Evolutionary conservation across 192 early-diverging fungal species (phyloP).

Genomic region (Linnemannia zychae): DNA sequence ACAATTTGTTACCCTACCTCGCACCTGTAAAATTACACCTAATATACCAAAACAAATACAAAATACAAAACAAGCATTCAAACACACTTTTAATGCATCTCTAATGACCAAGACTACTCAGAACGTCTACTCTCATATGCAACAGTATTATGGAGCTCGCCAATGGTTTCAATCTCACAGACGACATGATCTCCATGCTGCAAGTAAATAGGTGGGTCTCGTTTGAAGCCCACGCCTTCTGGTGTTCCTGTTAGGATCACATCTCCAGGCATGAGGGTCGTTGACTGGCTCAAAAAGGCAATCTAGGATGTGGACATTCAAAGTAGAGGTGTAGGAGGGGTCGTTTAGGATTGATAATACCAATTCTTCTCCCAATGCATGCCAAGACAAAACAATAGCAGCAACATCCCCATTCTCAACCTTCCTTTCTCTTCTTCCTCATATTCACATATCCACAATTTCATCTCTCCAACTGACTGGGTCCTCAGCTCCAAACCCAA

Average conservation of each 20-base stretch:
- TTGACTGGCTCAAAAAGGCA: conserved; percentile 72
- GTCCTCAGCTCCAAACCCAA: background rate
- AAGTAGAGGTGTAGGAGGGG: background rate
- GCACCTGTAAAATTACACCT: background rate
- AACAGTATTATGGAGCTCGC: conserved; percentile 60
- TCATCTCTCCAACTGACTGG: background rate
- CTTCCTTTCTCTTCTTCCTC: too few species aligned
- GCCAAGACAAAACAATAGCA: background rate
- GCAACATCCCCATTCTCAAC: too few species aligned
- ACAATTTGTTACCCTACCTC: background rate
- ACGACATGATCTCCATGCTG: conserved; percentile 65
- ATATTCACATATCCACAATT: background rate
- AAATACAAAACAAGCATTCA: background rate
- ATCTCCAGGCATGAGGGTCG: conserved; percentile 68
- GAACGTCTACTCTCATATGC: conserved; percentile 60
- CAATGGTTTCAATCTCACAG: conserved; percentile 68
- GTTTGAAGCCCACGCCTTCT: conserved; percentile 64
- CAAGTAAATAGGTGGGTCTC: conserved; percentile 66
- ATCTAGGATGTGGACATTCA: conserved; percentile 13
- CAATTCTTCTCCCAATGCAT: background rate
- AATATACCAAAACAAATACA: background rate
- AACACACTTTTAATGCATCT: too few species aligned
- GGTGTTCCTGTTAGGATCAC: conserved; percentile 64
- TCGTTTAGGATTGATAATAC: conserved; percentile 3
- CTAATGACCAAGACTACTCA: too few species aligned